Evolutionary conservation across 2,329 filamentous ascomycete genomes (phyloP).

Genomic region (Neopestalotiopsis sp.): DNA sequence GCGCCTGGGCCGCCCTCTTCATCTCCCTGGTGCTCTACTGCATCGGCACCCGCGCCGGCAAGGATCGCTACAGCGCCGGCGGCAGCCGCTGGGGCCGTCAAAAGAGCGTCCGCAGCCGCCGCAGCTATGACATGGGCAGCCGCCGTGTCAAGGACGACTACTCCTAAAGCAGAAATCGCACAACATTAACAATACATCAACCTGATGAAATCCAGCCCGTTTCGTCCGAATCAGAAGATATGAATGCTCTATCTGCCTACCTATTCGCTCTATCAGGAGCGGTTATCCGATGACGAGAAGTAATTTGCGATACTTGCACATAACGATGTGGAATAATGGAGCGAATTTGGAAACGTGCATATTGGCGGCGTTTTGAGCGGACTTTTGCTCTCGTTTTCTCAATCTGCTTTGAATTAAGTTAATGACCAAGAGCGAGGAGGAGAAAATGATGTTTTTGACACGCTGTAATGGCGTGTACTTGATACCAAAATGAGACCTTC

Average conservation of each 20-base stretch:
- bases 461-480: slow-evolving; percentile 10
- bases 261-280: background rate
- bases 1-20: slow-evolving; percentile 68
- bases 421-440: background rate
- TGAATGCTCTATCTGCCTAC: no score
- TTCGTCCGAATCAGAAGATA: no score
- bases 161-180: slow-evolving; percentile 41
- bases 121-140: slow-evolving; percentile 59
- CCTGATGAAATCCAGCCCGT: background rate
- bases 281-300: background rate
- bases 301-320: background rate
- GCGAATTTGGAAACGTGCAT: background rate
- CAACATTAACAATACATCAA: background rate
- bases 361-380: background rate
- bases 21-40: slow-evolving; percentile 72
- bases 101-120: slow-evolving; percentile 56
- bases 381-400: background rate
- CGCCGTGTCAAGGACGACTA: slow-evolving; percentile 75
- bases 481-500: slow-evolving; percentile 11
- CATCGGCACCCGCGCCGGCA: slow-evolving; percentile 59
- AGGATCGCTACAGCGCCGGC: slow-evolving; percentile 41
- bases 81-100: slow-evolving; percentile 52
- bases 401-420: background rate
- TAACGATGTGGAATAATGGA: background rate
- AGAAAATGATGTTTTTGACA: background rate